Evolutionary conservation across 805 yeast genomes (phyloP), one percentile per base, ranked within the genome.

Genomic region (Nakazawaea wyomingensis): DNA sequence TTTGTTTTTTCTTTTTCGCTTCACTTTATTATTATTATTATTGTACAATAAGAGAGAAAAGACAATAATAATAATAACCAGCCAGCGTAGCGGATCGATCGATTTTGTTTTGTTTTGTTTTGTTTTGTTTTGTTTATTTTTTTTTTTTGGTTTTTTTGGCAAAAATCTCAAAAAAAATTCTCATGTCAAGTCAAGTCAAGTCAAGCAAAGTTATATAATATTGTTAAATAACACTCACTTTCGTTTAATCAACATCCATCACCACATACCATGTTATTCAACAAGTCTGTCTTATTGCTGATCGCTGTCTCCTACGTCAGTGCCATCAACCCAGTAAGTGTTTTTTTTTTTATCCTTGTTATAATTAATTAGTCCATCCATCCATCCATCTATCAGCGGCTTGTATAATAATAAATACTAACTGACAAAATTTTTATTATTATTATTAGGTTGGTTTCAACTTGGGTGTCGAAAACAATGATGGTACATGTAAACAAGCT

Each of bases 381-480:
- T n/a, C 27, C 6, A 24, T 24, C 2, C 27, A 11, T 14, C 18
- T n/a, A 24, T 14, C 10, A 17, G 37, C 27, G 28, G 18, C 36
- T 7, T 22, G 10, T 39, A n/a, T n/a, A n/a, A n/a, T n/a, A n/a
- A n/a, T n/a, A n/a, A n/a, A n/a, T n/a, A n/a, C n/a, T n/a, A n/a
- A 39, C 43, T 39, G 33, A 39, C 43, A 34, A 21, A 10, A 20
- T 14, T 10, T 10, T n/a, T n/a, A n/a, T n/a, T n/a, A n/a, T n/a
- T n/a, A 13, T n/a, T 14, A 22, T 24, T 44, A 72, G 67, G 72
- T 89, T 50, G 95, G 90, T 47, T 81, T 90, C 72, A 82, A 87
- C 74, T 68, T 89, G 48, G 96, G 97, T 65, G 95, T 84, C 54
- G 68, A 85, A 66, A 79, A 80, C 57, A 75, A 80, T 61, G 64